Evolutionary conservation across 768 basidiomycete genomes (phyloP).

Genomic region (Glaciozyma antarctica): DNA sequence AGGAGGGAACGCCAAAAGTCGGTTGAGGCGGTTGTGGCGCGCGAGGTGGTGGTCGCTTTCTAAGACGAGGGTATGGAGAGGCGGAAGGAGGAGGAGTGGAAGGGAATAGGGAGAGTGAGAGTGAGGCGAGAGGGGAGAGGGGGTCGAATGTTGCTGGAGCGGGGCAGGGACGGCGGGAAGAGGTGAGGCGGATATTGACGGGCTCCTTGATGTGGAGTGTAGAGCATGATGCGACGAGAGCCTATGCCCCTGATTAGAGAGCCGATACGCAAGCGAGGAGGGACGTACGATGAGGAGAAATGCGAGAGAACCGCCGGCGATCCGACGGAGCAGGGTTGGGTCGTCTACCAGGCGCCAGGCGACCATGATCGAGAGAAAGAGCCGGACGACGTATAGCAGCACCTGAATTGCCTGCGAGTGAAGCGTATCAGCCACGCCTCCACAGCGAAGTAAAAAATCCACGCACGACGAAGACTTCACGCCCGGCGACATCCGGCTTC

Average conservation of each 20-base stretch:
- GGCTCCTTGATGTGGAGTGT: neutral
- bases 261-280: neutral
- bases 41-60: neutral
- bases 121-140: neutral
- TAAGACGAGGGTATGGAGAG: conserved; percentile 4
- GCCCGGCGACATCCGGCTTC: neutral
- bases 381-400: neutral
- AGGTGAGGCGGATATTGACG: neutral
- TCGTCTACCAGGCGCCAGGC: neutral
- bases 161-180: neutral
- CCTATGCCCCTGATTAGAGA: too few species aligned
- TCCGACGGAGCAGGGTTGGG: neutral
- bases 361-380: neutral
- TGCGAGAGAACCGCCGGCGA: neutral
- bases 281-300: neutral
- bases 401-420: neutral
- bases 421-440: neutral
- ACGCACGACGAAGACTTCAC: conserved; percentile 3
- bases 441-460: neutral
- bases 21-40: neutral
- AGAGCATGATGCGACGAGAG: neutral
- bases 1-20: neutral
- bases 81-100: neutral
- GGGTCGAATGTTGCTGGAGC: neutral
- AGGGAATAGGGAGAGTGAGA: neutral